A percentile compares a stretch with the other conserved stretches of the same genome.
Evolutionary conservation across 306 rosid species (phyloP).

Genomic region (Notholithocarpus densiflorus): DNA sequence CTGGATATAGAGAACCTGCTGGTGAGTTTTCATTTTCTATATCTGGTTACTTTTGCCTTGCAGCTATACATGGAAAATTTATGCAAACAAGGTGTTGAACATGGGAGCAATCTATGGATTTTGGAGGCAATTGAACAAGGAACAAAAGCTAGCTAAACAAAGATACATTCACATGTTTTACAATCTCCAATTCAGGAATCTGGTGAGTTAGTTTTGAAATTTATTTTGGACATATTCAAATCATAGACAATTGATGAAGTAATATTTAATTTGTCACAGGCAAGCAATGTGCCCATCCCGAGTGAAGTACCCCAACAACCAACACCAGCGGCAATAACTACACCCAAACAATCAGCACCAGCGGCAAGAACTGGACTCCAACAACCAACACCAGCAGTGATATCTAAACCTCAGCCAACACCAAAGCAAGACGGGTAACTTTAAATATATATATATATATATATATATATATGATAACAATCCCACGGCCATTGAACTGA

Average conservation of each 20-base stretch:
- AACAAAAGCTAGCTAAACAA: slow-evolving; percentile 67
- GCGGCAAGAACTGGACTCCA: slow-evolving; percentile 2
- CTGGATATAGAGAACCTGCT: background rate
- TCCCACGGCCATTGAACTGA: too few species aligned
- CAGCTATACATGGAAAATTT: slow-evolving; percentile 98
- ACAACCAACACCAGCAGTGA: slow-evolving; percentile 13
- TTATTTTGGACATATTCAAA: background rate
- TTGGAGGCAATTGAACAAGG: slow-evolving; percentile 77
- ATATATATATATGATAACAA: too few species aligned
- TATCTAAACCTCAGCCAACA: slow-evolving; percentile 21
- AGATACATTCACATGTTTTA: slow-evolving; percentile 80
- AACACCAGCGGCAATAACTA: slow-evolving; percentile 1
- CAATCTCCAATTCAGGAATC: slow-evolving; percentile 65
- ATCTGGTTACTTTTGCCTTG: slow-evolving; percentile 1
- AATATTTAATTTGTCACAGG: slow-evolving; percentile 41
- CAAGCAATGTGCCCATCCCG: slow-evolving; percentile 54
- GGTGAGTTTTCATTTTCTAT: background rate
- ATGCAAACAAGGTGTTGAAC: slow-evolving; percentile 77
- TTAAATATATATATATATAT: background rate
- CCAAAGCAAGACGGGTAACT: slow-evolving; percentile 22
- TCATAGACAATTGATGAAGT: background rate
- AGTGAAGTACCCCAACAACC: slow-evolving; percentile 33
- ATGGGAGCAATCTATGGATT: slow-evolving; percentile 85
- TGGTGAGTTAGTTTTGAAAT: slow-evolving; percentile 41
- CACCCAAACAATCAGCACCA: slow-evolving; percentile 20